Percentiles rank a stretch among this genome's conserved stretches.
These are phyloP conservation scores for Xenoacremonium recifei DNA, from an alignment of 2,329 filamentous ascomycete genomes.

Conservation along the genomic window DNA sequence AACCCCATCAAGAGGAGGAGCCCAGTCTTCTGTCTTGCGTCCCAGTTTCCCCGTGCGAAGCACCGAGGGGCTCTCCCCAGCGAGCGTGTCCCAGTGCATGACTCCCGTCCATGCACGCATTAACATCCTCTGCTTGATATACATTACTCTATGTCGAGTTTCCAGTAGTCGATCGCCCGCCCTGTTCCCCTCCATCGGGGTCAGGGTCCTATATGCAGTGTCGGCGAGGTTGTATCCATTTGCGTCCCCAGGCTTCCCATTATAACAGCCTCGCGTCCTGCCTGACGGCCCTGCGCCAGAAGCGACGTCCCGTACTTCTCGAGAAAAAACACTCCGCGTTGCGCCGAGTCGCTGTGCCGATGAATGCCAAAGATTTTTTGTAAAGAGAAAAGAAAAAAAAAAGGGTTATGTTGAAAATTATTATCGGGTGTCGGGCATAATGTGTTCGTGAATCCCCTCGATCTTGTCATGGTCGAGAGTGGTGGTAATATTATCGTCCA, in stretches of 20 bases:
- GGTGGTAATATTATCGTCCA: conserved; percentile 11
- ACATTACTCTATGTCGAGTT: conserved; percentile 37
- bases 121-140: conserved; percentile 35
- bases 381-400: too few species aligned
- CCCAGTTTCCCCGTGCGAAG: too few species aligned
- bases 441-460: conserved; percentile 24
- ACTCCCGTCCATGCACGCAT: conserved; percentile 32
- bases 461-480: conserved; percentile 7
- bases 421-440: conserved; percentile 27
- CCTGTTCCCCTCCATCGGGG: too few species aligned
- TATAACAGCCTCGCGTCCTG: conserved; percentile 26
- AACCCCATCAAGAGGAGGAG: conserved; percentile 19
- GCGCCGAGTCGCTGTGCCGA: conserved; percentile 40
- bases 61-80: too few species aligned
- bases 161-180: too few species aligned
- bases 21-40: not conserved
- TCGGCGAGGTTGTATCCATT: conserved; percentile 16
- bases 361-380: conserved; percentile 41
- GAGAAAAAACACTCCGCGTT: conserved; percentile 33
- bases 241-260: conserved; percentile 21
- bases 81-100: conserved; percentile 34
- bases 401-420: conserved; percentile 31
- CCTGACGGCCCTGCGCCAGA: conserved; percentile 28
- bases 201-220: conserved; percentile 35
- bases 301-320: conserved; percentile 20